These are phyloP conservation scores for Bocquillonia castaneifolia DNA, from an alignment of 441 rosid species.

Conservation along the genomic window DNA sequence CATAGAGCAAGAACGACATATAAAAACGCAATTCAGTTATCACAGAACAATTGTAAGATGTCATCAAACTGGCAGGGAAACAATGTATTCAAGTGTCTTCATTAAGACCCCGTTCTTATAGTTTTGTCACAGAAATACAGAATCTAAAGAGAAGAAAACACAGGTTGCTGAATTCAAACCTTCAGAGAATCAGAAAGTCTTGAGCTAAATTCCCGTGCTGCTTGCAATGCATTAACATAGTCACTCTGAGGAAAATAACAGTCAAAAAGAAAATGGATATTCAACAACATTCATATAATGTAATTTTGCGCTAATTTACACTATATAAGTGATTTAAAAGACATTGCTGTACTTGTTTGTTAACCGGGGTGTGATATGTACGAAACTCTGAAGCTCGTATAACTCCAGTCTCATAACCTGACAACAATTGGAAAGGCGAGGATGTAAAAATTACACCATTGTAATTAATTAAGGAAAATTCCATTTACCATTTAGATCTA, in stretches of 20 bases:
- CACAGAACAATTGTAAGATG: no score
- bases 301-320: constrained; percentile 9
- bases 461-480: neutral
- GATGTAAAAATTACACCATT: neutral
- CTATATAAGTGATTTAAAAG: constrained; percentile 6
- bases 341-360: constrained; percentile 58
- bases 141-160: constrained; percentile 4
- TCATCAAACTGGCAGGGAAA: constrained; percentile 9
- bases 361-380: constrained; percentile 89
- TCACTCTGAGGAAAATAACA: constrained; percentile 54
- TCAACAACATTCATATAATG: neutral
- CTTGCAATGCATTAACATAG: constrained; percentile 78
- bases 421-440: constrained; percentile 16
- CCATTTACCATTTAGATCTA: constrained; percentile 66
- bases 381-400: constrained; percentile 89
- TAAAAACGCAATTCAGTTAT: neutral
- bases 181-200: constrained; percentile 67
- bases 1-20: neutral
- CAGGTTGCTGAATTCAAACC: constrained; percentile 35
- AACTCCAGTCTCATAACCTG: constrained; percentile 71
- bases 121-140: neutral
- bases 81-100: constrained; percentile 2
- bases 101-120: neutral
- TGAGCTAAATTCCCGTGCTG: constrained; percentile 75
- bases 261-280: neutral